A percentile compares a stretch with the other conserved stretches of the same genome.
These are phyloP conservation scores for Colletotrichum sojae DNA, from an alignment of 2,329 filamentous ascomycete genomes.

Conservation along the genomic window DNA sequence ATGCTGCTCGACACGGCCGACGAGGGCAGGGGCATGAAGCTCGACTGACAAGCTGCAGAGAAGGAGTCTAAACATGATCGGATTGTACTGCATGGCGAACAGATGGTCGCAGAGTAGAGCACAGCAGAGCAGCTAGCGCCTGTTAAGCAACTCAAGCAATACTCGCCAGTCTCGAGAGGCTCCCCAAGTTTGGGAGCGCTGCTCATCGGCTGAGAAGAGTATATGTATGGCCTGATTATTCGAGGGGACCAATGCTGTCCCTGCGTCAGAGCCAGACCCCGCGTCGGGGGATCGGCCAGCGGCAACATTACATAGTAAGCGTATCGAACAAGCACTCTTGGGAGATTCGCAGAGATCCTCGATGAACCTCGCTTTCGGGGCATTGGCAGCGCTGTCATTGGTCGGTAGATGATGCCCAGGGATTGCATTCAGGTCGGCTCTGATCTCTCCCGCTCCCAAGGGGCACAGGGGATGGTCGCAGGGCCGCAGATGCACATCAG, in stretches of 20 bases:
- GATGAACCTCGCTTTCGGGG: constrained; percentile 9
- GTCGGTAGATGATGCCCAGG: neutral
- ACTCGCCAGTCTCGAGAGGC: neutral
- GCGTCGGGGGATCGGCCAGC: constrained; percentile 13
- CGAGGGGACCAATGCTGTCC: constrained; percentile 9
- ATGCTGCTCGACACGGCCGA: neutral
- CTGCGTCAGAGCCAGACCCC: constrained; percentile 18
- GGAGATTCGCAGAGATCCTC: constrained; percentile 17
- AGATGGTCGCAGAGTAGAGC: no score
- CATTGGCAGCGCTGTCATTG: constrained; percentile 5
- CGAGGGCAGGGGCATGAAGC: constrained; percentile 3
- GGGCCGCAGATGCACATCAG: constrained; percentile 13
- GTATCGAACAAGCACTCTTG: constrained; percentile 21
- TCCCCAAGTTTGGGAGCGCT: neutral
- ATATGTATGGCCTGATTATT: constrained; percentile 20
- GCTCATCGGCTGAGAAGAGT: constrained; percentile 4
- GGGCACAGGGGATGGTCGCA: neutral
- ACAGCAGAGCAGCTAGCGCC: no score
- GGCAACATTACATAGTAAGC: constrained; percentile 15
- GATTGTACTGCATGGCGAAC: neutral
- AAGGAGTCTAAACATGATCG: constrained; percentile 27
- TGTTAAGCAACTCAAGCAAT: no score
- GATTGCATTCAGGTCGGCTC: constrained; percentile 18
- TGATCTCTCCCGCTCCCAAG: constrained; percentile 17
- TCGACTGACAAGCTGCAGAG: constrained; percentile 1